These are phyloP conservation scores for Leishmania tarentolae DNA, from an alignment of 208 protist species.

Conservation along the genomic window DNA sequence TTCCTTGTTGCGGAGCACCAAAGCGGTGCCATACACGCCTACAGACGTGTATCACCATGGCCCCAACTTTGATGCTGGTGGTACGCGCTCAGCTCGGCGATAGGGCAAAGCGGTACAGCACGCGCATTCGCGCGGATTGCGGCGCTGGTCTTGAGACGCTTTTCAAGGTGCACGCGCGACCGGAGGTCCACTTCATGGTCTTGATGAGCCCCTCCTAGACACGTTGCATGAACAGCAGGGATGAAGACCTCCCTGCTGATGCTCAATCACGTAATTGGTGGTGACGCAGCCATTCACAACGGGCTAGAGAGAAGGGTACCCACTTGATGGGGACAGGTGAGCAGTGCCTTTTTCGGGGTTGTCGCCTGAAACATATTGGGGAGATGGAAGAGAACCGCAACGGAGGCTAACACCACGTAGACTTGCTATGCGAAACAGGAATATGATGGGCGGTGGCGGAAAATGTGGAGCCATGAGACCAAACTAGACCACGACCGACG, in stretches of 20 bases:
- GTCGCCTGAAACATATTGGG: too few relatives aligned
- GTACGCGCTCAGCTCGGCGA: neutral
- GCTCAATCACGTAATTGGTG: neutral
- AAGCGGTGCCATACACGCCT: neutral
- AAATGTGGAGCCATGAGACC: too few relatives aligned
- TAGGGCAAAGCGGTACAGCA: neutral
- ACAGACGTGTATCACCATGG: neutral
- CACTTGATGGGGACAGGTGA: neutral
- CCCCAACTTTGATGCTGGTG: slow-evolving; percentile 3
- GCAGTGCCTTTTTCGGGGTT: too few relatives aligned
- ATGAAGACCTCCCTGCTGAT: neutral
- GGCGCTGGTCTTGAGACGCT: neutral
- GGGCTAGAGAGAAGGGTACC: neutral
- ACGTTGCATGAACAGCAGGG: neutral
- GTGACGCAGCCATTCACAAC: neutral
- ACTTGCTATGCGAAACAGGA: too few relatives aligned
- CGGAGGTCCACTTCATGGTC: neutral
- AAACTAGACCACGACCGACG: neutral
- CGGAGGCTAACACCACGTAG: too few relatives aligned
- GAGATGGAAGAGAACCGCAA: too few relatives aligned
- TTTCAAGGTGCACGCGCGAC: neutral
- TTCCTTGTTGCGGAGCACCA: neutral
- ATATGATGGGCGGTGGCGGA: too few relatives aligned
- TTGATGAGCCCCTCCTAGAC: neutral
- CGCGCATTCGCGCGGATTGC: neutral